Base-by-base conservation (phyloP, 2,329 filamentous ascomycete species). In the Zarea fungicola region DNA sequence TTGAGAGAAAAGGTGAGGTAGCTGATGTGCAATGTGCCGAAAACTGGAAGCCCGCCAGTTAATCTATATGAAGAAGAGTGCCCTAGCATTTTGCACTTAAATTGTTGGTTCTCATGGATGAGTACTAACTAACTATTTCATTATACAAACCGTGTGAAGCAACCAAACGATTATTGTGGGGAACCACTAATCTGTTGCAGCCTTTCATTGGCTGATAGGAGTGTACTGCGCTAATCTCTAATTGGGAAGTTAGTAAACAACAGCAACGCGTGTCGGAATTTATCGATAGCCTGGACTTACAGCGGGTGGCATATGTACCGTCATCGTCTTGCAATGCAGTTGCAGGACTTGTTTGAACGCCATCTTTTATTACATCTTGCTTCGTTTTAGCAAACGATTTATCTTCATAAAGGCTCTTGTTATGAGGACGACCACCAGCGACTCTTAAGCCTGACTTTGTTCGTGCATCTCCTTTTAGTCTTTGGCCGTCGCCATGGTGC, bases 401-500 rank as follows among this genome's bases (percentile, higher is more conserved):
- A 9, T 29, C 35, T 10, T n/a, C 6, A 19, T 10, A 14, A 6
- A 18, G 4, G 31, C 11, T 21, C 23, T 40, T 47, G 34, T 21
- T 41, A 34, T 48, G 28, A 23, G 42, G 8, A 14, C n/a, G 21
- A 19, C 46, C 35, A 45, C 52, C 61, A 58, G 53, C 52, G 48
- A 48, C 46, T 52, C 26, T 19, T 14, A 22, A 4, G 7, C 29
- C 31, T 29, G 19, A 52, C 42, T 49, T 37, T 46, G 16, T 13
- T 13, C 18, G 34, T 32, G 28, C 35, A 6, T 42, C 21, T 22
- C 18, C 21, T 22, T 22, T 23, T 14, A 28, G 23, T 14, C 13
- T 29, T 13, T n/a, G n/a, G 10, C 5, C 23, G 46, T 31, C 39
- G 18, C 60, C 58, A 88, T 88, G 84, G 79, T 77, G 51, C 77